These are phyloP conservation scores for Solanum dulcamara DNA, from an alignment of 257 asterid species.

Conservation along the genomic window DNA sequence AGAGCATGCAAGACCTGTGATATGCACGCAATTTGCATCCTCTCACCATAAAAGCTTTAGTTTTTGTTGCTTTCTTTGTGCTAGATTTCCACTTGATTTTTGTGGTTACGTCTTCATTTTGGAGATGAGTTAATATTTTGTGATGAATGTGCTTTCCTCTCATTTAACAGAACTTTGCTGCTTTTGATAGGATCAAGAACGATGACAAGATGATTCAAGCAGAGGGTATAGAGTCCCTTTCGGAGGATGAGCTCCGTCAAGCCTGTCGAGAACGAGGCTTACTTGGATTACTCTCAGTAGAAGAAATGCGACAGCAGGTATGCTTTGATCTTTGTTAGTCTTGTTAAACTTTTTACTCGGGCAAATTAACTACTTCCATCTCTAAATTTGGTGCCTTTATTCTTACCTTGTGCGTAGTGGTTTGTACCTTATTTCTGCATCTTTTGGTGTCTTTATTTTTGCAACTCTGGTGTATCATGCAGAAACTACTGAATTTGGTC, in stretches of 20 bases:
- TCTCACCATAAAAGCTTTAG: neutral
- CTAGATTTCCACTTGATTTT: neutral
- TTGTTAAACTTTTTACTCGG: neutral
- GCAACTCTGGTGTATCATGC: neutral
- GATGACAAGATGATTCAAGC: slow-evolving; percentile 82
- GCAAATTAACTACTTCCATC: neutral
- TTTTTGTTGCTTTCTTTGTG: neutral
- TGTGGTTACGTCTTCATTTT: neutral
- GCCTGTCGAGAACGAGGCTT: slow-evolving; percentile 92
- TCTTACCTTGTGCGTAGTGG: neutral
- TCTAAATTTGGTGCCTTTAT: neutral
- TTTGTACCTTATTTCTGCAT: neutral
- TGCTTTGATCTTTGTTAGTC: neutral
- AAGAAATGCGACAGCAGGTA: slow-evolving; percentile 95
- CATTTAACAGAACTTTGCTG: neutral
- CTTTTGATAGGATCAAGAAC: slow-evolving; percentile 45
- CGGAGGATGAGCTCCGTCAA: slow-evolving; percentile 92
- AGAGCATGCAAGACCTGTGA: neutral
- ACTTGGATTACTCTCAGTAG: slow-evolving; percentile 66
- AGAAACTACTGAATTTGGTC: neutral
- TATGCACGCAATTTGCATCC: neutral
- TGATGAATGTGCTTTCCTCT: neutral
- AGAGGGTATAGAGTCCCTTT: slow-evolving; percentile 88
- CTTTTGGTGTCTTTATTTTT: neutral
- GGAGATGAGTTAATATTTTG: neutral